Evolutionary conservation across 1,139 yeast genomes (phyloP), one percentile per base, ranked within the genome.

Genomic region (Geotrichum candidum): DNA sequence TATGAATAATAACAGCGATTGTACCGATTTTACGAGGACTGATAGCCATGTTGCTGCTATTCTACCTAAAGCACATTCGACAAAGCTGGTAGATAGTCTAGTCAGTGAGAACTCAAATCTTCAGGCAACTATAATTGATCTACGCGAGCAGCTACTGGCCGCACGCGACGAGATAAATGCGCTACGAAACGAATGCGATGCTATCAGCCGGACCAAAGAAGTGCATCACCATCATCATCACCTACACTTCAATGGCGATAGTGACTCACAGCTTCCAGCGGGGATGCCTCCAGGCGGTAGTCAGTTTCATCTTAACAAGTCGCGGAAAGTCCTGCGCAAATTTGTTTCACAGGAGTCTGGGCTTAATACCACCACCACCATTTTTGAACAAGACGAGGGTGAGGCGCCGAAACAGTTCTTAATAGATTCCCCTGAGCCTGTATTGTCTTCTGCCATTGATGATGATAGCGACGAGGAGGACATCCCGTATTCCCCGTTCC

Each of bases 141-240:
- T 65, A 3, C 63, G 59, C 45, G 59, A 60, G 15, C 58, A 63
- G 25, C 45, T 63, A 56, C 48, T 46, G 23, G 35, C 45, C 41
- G 51, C 53, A 22, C 56, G 46, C 53, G 58, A 48, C 27, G 56
- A 53, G 54, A 23, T 57, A 27, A 57, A 58, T 31, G 45, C 56
- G 51, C 35, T 61, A n/a, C 54, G 56, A 10, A 45, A 35, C 23
- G 27, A 41, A 10, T n/a, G 48, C 48, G 48, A 41, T n/a, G 48
- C 48, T 15, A 41, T 41, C 18, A 41, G 38, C 15, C 59, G 54
- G 38, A 50, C 31, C 15, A n/a, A 53, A 35, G 62, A 58, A 27
- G 53, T 61, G 13, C 58, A 56, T 51, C 54, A 55, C 51, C 61
- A 58, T 23, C 57, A 60, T 59, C 63, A 61, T 46, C 62, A 53